Evolutionary conservation across 176 grass and related monocot genomes (phyloP).

Genomic region (Melocanna baccifera): DNA sequence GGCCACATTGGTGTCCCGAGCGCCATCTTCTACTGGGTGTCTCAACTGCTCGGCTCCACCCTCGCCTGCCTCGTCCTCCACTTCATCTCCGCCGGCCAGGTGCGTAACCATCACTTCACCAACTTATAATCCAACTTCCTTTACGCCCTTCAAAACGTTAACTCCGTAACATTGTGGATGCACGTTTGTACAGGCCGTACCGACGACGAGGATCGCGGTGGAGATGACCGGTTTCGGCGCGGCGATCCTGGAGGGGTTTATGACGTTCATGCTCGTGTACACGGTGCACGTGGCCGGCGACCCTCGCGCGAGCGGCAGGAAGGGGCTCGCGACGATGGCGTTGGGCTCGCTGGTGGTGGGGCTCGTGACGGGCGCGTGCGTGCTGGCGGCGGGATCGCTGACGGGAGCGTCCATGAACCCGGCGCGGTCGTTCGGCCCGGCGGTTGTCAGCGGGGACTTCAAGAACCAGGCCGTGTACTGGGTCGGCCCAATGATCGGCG

Average conservation of each 20-base stretch:
- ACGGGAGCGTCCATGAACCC: slow-evolving; percentile 95
- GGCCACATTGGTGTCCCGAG: slow-evolving; percentile 51
- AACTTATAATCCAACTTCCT: background rate
- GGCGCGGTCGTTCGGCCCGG: slow-evolving; percentile 77
- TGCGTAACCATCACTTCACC: background rate
- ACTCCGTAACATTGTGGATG: background rate
- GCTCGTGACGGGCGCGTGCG: slow-evolving; percentile 50
- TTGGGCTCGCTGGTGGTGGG: slow-evolving; percentile 49
- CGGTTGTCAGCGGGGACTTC: slow-evolving; percentile 62
- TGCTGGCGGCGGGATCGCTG: slow-evolving; percentile 61
- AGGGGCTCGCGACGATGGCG: slow-evolving; percentile 25
- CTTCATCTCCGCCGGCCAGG: slow-evolving; percentile 64
- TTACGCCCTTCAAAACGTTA: background rate
- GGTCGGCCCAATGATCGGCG: slow-evolving; percentile 71
- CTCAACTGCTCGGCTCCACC: slow-evolving; percentile 64
- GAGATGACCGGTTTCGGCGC: slow-evolving; percentile 89
- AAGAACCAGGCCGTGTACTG: slow-evolving; percentile 90
- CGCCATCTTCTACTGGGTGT: slow-evolving; percentile 74
- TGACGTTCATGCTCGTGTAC: slow-evolving; percentile 82
- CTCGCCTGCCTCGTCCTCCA: slow-evolving; percentile 74
- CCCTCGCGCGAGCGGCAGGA: background rate
- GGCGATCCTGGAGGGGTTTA: slow-evolving; percentile 49
- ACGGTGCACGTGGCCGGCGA: slow-evolving; percentile 56
- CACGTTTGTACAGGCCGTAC: slow-evolving; percentile 45
- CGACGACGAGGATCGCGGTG: slow-evolving; percentile 64